phyloP scores from a whole-genome alignment of 1,284 basidiomycete genomes.

The Microstroma glucosiphilum region DNA sequence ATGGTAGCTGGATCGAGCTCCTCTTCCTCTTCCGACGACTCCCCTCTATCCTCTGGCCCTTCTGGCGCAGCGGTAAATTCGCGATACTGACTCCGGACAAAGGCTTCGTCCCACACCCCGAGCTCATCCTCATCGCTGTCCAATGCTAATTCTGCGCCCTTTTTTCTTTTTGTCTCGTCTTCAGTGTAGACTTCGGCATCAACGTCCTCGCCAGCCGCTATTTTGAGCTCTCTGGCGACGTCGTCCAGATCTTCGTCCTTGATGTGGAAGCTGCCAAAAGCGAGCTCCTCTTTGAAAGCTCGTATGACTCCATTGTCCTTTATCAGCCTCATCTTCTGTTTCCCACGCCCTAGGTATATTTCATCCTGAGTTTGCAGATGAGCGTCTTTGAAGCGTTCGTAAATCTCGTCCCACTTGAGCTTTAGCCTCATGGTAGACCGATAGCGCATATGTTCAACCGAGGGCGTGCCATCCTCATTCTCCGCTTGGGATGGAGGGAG shows the following conservation, averaged over 20 bases:
- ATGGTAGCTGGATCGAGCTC: slow-evolving; percentile 17
- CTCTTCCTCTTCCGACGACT: slow-evolving; percentile 1
- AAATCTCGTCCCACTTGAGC: slow-evolving; percentile 43
- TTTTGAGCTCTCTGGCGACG: slow-evolving; percentile 19
- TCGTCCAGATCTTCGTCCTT: slow-evolving; percentile 36
- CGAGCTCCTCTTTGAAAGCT: slow-evolving; percentile 19
- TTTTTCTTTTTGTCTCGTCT: background rate
- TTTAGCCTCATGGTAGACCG: slow-evolving; percentile 42
- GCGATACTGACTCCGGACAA: slow-evolving; percentile 5
- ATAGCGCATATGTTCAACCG: slow-evolving; percentile 35
- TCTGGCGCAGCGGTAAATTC: background rate
- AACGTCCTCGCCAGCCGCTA: slow-evolving; percentile 17
- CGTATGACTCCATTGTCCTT: slow-evolving; percentile 39
- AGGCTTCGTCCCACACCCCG: slow-evolving; percentile 11
- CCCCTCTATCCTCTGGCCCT: background rate
- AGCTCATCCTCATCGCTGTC: slow-evolving; percentile 15
- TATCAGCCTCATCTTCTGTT: slow-evolving; percentile 29
- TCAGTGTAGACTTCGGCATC: slow-evolving; percentile 9
- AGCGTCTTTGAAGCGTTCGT: slow-evolving; percentile 42
- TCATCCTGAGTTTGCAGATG: slow-evolving; percentile 41
- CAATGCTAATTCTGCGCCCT: background rate
- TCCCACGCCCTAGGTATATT: slow-evolving; percentile 43
- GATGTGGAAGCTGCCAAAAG: slow-evolving; percentile 41
- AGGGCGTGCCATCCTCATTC: slow-evolving; percentile 38
- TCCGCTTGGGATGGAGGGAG: slow-evolving; percentile 13